A percentile compares a stretch with the other conserved stretches of the same genome.
Conservation (phyloP, 108 stramenopile genomes). For the Pseudonitzschia pungens region DNA sequence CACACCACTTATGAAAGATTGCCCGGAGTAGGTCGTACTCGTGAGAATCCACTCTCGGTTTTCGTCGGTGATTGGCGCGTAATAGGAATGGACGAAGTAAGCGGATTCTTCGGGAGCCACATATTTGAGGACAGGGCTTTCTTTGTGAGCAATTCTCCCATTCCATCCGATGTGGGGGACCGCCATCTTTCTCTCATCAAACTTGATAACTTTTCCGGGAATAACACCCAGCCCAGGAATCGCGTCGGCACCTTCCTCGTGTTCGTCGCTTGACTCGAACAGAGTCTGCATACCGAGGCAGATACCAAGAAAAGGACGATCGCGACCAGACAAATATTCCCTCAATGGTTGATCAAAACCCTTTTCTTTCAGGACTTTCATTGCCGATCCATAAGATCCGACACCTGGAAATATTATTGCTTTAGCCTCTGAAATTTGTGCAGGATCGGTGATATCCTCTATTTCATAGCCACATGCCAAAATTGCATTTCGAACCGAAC, state of each 20-base stretch:
- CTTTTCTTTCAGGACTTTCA: conserved; percentile 62
- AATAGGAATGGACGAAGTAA: conserved; percentile 98
- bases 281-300: conserved; percentile 99
- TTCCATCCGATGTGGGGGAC: conserved; percentile 99
- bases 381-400: conserved; percentile 84
- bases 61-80: conserved; percentile 74
- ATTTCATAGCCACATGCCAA: conserved; percentile 79
- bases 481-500: conserved; percentile 93
- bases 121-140: conserved; percentile 69
- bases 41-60: conserved; percentile 89
- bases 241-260: conserved; percentile 46
- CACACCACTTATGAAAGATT: conserved; percentile 84
- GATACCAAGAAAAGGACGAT: conserved; percentile 95
- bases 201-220: conserved; percentile 86
- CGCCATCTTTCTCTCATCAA: conserved; percentile 65
- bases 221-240: conserved; percentile 91
- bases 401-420: conserved; percentile 96
- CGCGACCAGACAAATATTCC: conserved; percentile 60
- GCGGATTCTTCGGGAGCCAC: conserved; percentile 51
- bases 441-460: conserved; percentile 75
- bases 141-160: conserved; percentile 80
- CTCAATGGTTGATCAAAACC: conserved; percentile 84
- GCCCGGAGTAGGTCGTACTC: conserved; percentile 85
- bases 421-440: conserved; percentile 83
- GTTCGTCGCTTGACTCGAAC: conserved; percentile 92